Evolutionary conservation across 352 stramenopile species (phyloP).

Genomic region (Globisporangium orthogonon): DNA sequence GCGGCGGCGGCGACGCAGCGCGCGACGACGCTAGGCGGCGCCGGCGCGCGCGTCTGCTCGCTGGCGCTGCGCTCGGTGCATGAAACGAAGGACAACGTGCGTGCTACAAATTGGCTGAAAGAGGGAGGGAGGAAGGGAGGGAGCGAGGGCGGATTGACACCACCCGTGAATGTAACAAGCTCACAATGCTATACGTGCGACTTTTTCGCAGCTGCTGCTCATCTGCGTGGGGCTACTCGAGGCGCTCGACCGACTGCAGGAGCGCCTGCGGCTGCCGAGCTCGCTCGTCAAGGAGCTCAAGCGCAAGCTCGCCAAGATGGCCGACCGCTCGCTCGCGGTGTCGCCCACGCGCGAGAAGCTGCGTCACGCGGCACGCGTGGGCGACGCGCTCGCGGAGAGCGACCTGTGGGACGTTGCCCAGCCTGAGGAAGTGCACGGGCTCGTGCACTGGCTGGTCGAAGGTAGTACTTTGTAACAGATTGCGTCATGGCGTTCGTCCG

Average conservation of each 20-base stretch:
- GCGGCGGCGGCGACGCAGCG: conserved; percentile 13
- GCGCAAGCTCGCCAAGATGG: conserved; percentile 56
- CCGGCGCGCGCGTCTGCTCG: conserved; percentile 40
- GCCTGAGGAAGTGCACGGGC: conserved; percentile 55
- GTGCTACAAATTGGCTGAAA: not conserved
- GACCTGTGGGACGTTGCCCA: conserved; percentile 41
- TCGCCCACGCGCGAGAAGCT: conserved; percentile 16
- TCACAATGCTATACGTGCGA: no score
- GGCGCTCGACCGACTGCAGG: conserved; percentile 66
- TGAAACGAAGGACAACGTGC: conserved; percentile 71
- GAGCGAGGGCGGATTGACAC: no score
- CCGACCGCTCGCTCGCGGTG: conserved; percentile 40
- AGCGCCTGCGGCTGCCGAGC: conserved; percentile 57
- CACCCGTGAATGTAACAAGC: no score
- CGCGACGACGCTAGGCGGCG: conserved; percentile 16
- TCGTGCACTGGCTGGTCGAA: conserved; percentile 63
- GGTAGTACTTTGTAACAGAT: conserved; percentile 8
- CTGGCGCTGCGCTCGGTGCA: conserved; percentile 52
- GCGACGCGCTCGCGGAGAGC: conserved; percentile 48
- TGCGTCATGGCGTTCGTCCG: not conserved
- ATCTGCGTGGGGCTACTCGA: conserved; percentile 75
- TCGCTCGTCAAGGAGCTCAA: conserved; percentile 73
- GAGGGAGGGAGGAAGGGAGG: not conserved
- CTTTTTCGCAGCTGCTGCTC: conserved; percentile 45
- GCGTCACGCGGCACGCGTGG: conserved; percentile 22